Evolutionary conservation across 768 basidiomycete species (phyloP), one percentile per base, ranked within the genome.

Genomic region (Agaricus blazei): DNA sequence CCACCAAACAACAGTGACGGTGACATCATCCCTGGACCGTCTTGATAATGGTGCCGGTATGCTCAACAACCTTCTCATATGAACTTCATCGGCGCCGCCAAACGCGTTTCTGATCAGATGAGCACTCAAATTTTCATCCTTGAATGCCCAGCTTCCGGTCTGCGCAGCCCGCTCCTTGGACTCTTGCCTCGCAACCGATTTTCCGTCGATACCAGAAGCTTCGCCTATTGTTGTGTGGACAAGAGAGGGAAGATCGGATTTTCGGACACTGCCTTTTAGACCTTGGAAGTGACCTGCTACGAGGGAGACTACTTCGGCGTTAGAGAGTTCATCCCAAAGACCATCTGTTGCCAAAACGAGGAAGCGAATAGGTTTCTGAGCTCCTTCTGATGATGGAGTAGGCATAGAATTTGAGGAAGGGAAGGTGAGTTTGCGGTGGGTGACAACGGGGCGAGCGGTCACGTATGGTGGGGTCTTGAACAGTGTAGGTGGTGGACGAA

Each of bases 401-500:
- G 70, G 57, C 12, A 76, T 64, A 24, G 79, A 72, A 64, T 88
- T 79, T 12, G 78, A 72, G 60, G 42, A 27, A 9, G 48, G 12
- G 34, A 56, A 56, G 14, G 48, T 49, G 29, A 91, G 73, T 61
- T 86, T 84, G 57, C 82, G 82, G 62, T 93, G 87, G 2, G 86
- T 88, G 28, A 94, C 83, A 36, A 90, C 91, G 2, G 93, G 93
- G 6, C 76, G 75, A 14, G 93, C 84, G 31, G 80, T 94, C 24
- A 96, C 93, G 68, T 96, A 97, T n/a, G 93, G 93, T 2, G 93
- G 93, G 3, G 94, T 92, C 68, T 87, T 88, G 69, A 90, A 81
- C 23, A 77, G 69, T 12, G 79, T 52, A 12, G 85, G 88, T 2
- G 85, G 71, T 6, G 78, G 69, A 23, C 89, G 82, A 66, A 88